Conservation (phyloP, 2,329 filamentous ascomycete genomes). For the Boeremia lycopersici region DNA sequence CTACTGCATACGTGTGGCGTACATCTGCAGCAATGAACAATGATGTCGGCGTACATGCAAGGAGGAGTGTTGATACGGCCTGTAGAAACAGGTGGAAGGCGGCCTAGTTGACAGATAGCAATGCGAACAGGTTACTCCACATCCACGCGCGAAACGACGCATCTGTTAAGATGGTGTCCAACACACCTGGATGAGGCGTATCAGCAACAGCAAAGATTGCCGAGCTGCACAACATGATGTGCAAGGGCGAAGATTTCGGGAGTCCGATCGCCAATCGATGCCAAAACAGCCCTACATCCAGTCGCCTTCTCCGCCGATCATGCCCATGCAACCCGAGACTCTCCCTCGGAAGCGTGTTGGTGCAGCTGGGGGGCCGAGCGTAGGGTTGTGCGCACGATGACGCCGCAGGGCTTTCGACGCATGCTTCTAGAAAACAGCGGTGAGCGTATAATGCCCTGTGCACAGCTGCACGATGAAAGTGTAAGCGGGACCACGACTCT, state of each 20-base stretch:
- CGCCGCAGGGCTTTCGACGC: conserved; percentile 13
- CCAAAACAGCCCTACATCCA: conserved; percentile 7
- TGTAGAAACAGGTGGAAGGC: not conserved
- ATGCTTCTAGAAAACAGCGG: conserved; percentile 20
- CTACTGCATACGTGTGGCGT: conserved; percentile 11
- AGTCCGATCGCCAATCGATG: conserved; percentile 10
- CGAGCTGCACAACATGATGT: conserved; percentile 13
- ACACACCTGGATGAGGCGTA: not conserved
- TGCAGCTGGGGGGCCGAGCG: conserved; percentile 3
- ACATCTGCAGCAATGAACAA: not conserved
- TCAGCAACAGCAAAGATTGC: conserved; percentile 1
- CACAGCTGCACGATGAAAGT: conserved; percentile 1
- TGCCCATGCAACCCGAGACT: conserved; percentile 13
- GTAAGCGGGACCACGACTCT: not conserved
- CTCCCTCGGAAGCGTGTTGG: conserved; percentile 1
- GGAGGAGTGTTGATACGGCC: not conserved
- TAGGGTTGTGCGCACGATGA: conserved; percentile 7
- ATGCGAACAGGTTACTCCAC: no score
- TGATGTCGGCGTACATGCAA: conserved; percentile 1
- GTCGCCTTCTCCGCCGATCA: conserved; percentile 10
- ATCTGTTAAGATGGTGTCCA: not conserved
- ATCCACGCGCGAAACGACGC: not conserved
- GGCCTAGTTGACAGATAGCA: not conserved
- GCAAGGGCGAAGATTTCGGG: conserved; percentile 14
- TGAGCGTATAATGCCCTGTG: conserved; percentile 13